Evolutionary conservation across 768 basidiomycete genomes (phyloP), one percentile per base, ranked within the genome.

Genomic region (Glaciozyma martinii): DNA sequence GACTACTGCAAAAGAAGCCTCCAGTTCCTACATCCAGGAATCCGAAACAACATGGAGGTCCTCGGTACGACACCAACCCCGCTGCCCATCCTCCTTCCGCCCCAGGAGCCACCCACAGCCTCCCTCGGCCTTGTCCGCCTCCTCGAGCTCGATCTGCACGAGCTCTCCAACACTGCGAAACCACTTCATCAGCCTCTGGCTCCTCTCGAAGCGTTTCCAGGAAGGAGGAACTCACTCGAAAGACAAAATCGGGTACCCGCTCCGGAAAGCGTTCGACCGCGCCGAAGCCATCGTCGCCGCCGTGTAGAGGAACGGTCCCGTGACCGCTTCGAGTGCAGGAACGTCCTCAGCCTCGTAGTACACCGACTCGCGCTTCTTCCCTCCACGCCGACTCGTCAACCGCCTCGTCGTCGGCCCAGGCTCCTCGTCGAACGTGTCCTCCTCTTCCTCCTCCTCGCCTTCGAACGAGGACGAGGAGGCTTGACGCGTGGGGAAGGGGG

Each of bases 51-150:
- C 37, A 27, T 53, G 58, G 37, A 69, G 63, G 53, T 70, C 60
- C 49, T 70, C 68, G 1, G 65, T 62, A 23, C 68, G 10, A 2
- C 16, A 62, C 68, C 68, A 70, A 4, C 68, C 68, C 18, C 66
- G 37, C 19, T 57, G 33, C 21, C 62, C 57, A 5, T 16, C 57
- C 13, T 57, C 44, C 43, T 56, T 59, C 13, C 68, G 27, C 1
- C 68, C 65, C 25, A 70, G 60, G 23, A 70, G 58, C 68, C 68
- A 70, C 0, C 68, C 68, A n/a, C 60, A 37, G 0, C 68, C 68
- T 10, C 68, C 68, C 53, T 66, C 62, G 10, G 60, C 65, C 15
- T 55, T 29, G 47, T 70, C 68, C 4, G 68, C 65, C 50, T 70
- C 68, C 46, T 70, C 68, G 30, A 61, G 60, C 43, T 64, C 62